Conservation (phyloP, 2,329 filamentous ascomycete species). For the Chalara sp. region DNA sequence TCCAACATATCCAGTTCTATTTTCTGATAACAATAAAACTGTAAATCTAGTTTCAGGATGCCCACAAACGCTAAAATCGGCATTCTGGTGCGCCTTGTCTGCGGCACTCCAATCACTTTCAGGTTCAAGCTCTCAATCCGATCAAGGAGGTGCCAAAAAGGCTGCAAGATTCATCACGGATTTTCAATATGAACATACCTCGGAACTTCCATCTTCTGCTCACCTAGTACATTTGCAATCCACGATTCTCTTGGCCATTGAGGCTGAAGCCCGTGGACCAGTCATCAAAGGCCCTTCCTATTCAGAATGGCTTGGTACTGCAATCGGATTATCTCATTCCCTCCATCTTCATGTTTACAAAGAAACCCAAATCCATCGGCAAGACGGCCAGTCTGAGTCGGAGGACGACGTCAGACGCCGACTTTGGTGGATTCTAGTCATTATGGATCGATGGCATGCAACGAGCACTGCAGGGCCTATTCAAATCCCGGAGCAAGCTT, state of each 20-base stretch:
- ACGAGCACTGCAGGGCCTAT: constrained; percentile 57
- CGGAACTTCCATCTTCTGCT: constrained; percentile 32
- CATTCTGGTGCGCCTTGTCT: constrained; percentile 57
- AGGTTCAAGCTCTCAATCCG: constrained; percentile 22
- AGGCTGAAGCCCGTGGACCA: constrained; percentile 49
- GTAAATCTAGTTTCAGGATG: constrained; percentile 50
- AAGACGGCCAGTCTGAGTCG: constrained; percentile 37
- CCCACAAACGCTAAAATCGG: constrained; percentile 49
- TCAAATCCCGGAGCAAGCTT: constrained; percentile 55
- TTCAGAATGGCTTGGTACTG: constrained; percentile 54
- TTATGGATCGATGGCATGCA: constrained; percentile 69
- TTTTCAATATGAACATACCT: constrained; percentile 37
- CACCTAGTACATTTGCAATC: constrained; percentile 57
- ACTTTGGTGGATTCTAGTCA: constrained; percentile 66
- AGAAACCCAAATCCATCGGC: constrained; percentile 27
- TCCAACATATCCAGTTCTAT: constrained; percentile 59
- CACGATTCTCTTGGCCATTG: constrained; percentile 58
- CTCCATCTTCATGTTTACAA: constrained; percentile 51
- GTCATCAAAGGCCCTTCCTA: constrained; percentile 37
- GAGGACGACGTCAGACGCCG: constrained; percentile 56
- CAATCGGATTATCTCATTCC: constrained; percentile 58
- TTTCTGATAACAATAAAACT: constrained; percentile 48
- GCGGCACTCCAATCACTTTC: constrained; percentile 50
- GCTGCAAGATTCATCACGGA: constrained; percentile 35
- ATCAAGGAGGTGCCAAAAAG: constrained; percentile 31